These are phyloP conservation scores for Ustilago shanxiensis DNA, from an alignment of 1,284 basidiomycete species.

Conservation along the genomic window DNA sequence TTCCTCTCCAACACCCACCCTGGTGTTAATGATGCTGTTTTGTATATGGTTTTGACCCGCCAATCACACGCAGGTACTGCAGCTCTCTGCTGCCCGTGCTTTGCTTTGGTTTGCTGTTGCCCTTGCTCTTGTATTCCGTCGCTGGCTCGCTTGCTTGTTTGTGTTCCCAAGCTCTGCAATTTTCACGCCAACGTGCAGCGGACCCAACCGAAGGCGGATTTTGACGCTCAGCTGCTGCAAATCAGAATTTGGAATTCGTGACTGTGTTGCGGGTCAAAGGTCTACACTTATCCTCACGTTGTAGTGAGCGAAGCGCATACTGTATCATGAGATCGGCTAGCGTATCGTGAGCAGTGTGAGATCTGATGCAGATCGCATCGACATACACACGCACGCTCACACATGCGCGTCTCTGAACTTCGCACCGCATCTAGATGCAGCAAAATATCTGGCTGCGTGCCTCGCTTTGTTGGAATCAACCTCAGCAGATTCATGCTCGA, in stretches of 20 bases:
- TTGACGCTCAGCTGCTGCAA: neutral
- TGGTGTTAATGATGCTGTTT: neutral
- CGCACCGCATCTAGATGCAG: too few relatives aligned
- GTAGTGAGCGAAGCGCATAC: too few relatives aligned
- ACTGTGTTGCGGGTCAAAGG: neutral
- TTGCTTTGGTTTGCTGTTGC: neutral
- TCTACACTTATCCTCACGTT: too few relatives aligned
- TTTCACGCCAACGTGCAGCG: conserved; percentile 6
- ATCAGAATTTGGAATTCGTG: neutral
- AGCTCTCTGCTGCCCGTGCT: neutral
- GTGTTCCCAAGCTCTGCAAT: neutral
- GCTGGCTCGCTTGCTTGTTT: neutral
- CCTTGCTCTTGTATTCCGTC: too few relatives aligned
- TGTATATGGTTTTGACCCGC: neutral
- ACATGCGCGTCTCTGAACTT: too few relatives aligned
- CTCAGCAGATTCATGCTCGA: neutral
- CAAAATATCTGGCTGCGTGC: neutral
- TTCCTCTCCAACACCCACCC: neutral
- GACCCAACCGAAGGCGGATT: neutral
- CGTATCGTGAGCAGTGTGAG: neutral
- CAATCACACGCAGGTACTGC: neutral
- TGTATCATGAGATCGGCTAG: neutral
- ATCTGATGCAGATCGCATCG: neutral
- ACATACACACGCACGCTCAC: too few relatives aligned
- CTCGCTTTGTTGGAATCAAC: neutral